Evolutionary conservation across 2,329 filamentous ascomycete species (phyloP).

Genomic region (Sphaerostilbella broomeana): DNA sequence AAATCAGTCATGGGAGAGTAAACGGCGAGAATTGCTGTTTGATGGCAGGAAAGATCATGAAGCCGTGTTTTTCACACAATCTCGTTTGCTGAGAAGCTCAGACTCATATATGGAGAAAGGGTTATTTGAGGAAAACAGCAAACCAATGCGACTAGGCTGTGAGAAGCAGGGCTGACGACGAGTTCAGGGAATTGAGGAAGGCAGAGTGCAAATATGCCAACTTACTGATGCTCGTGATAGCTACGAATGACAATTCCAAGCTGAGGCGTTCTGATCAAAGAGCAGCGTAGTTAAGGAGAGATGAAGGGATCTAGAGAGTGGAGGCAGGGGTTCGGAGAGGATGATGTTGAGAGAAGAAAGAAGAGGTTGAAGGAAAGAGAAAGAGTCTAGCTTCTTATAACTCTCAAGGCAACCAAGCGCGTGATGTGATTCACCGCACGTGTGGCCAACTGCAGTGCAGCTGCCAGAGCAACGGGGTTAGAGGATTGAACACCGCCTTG

Average conservation of each 20-base stretch:
- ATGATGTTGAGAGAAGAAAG: slow-evolving; percentile 2
- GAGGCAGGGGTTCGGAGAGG: background rate
- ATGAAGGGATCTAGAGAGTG: too few species aligned
- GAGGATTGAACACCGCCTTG: too few species aligned
- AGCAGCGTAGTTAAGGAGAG: background rate
- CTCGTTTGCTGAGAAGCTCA: too few species aligned
- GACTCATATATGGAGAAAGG: too few species aligned
- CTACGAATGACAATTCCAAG: too few species aligned
- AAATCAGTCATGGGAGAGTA: too few species aligned
- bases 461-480: too few species aligned
- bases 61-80: too few species aligned
- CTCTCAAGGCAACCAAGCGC: too few species aligned
- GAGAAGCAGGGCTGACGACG: background rate
- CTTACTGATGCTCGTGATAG: slow-evolving; percentile 4
- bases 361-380: slow-evolving; percentile 4
- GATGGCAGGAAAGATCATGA: too few species aligned
- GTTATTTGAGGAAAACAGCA: background rate
- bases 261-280: background rate
- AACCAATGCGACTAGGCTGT: background rate
- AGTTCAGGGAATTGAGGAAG: background rate
- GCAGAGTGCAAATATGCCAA: background rate
- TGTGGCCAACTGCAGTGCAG: slow-evolving; percentile 4
- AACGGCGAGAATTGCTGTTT: too few species aligned
- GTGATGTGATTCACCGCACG: slow-evolving; percentile 8
- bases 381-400: too few species aligned